Evolutionary conservation across 2,329 filamentous ascomycete genomes (phyloP).

Genomic region (Rachicladosporium sp.): DNA sequence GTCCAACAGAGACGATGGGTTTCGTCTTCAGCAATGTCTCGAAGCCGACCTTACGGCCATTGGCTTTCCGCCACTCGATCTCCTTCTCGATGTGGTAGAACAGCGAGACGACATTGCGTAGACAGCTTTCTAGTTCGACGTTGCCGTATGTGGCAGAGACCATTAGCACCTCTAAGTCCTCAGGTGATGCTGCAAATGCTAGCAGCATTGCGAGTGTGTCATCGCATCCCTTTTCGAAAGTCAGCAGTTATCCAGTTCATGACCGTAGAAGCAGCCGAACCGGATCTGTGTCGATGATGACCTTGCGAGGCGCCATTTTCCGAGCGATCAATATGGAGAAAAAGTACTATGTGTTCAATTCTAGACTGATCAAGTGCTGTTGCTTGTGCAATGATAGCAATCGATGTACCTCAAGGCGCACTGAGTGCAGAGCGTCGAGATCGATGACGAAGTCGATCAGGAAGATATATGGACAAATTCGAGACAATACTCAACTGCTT

Average conservation of each 20-base stretch:
- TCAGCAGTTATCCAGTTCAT: constrained; percentile 3
- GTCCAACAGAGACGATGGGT: constrained; percentile 66
- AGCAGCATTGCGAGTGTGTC: constrained; percentile 82
- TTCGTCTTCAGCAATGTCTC: constrained; percentile 58
- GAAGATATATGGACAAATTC: too few species aligned
- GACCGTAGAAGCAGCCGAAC: constrained; percentile 33
- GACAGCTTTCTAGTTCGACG: constrained; percentile 72
- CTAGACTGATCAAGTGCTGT: too few species aligned
- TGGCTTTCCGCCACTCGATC: constrained; percentile 63
- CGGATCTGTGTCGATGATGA: constrained; percentile 96
- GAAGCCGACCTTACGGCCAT: constrained; percentile 58
- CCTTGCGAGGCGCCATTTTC: constrained; percentile 38
- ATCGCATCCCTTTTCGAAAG: constrained; percentile 54
- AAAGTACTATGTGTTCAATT: too few species aligned
- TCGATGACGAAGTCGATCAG: too few species aligned
- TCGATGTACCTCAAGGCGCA: too few species aligned
- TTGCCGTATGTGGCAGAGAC: constrained; percentile 92
- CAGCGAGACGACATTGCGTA: constrained; percentile 77
- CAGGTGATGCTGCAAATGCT: constrained; percentile 65
- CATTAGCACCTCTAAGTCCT: constrained; percentile 76
- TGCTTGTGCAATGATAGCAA: too few species aligned
- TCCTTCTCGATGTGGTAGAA: constrained; percentile 91
- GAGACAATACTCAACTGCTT: too few species aligned
- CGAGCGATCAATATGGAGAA: too few species aligned
- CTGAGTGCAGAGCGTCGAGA: too few species aligned